These are phyloP conservation scores for Tubosaeta brunneosetosa DNA, from an alignment of 768 basidiomycete species.

Conservation along the genomic window DNA sequence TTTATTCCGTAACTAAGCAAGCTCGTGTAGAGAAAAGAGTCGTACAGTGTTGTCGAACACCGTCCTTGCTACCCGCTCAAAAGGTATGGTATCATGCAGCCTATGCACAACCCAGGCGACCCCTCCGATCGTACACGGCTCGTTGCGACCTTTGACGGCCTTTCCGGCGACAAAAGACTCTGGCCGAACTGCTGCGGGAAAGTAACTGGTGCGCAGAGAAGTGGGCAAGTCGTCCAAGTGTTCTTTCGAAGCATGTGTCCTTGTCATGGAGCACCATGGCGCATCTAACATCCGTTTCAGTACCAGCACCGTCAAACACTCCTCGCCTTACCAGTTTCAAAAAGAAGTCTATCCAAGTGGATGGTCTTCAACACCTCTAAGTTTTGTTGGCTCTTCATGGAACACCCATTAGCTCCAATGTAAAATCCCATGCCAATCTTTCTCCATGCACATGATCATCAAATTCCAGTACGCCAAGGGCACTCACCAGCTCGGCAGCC, in stretches of 20 bases:
- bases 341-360: constrained; percentile 54
- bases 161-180: constrained; percentile 56
- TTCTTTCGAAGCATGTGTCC: constrained; percentile 56
- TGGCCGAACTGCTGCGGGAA: constrained; percentile 47
- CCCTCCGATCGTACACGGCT: constrained; percentile 59
- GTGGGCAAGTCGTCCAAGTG: constrained; percentile 47
- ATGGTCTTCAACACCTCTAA: constrained; percentile 51
- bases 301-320: not conserved
- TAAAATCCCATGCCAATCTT: constrained; percentile 69
- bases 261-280: constrained; percentile 70
- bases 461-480: not conserved
- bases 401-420: constrained; percentile 67
- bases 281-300: constrained; percentile 42
- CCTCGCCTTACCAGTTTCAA: constrained; percentile 64
- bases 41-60: constrained; percentile 62
- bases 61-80: constrained; percentile 52
- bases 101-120: constrained; percentile 69
- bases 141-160: constrained; percentile 73
- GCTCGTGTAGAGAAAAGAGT: constrained; percentile 51
- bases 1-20: constrained; percentile 15
- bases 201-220: constrained; percentile 43
- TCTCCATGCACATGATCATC: not conserved
- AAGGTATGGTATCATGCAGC: constrained; percentile 40
- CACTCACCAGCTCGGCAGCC: constrained; percentile 57
- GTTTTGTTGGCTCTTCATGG: constrained; percentile 67